Percentiles rank a stretch among this genome's conserved stretches.
Conservation (phyloP, 108 stramenopile species). For the Bacterosira constricta region DNA sequence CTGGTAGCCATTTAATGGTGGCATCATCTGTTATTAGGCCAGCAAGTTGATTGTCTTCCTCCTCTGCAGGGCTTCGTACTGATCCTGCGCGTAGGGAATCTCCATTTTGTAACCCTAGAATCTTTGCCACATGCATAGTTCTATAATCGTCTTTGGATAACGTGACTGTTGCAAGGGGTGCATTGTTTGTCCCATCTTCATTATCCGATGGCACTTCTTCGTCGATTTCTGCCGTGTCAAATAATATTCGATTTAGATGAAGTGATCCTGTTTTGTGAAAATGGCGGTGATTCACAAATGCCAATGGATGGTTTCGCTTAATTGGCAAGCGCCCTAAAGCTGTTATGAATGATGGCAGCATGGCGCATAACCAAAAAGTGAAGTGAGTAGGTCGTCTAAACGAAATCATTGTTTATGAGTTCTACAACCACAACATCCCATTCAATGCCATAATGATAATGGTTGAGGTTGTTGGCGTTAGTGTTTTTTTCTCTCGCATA, state of each 20-base stretch:
- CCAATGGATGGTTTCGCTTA: no score
- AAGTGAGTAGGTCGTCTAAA: no score
- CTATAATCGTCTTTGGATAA: constrained; percentile 78
- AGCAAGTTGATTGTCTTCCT: constrained; percentile 19
- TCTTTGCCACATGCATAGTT: constrained; percentile 83
- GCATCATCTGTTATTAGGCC: constrained; percentile 76
- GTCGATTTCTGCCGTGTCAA: constrained; percentile 62
- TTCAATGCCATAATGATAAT: no score
- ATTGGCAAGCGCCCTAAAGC: no score
- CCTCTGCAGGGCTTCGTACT: constrained; percentile 33
- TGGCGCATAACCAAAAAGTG: no score
- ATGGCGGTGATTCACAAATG: no score
- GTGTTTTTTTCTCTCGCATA: no score
- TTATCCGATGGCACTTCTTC: background rate
- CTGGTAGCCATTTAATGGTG: constrained; percentile 75
- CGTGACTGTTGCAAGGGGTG: constrained; percentile 49
- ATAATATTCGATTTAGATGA: constrained; percentile 74
- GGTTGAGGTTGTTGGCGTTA: no score
- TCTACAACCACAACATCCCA: no score
- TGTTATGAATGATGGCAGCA: no score
- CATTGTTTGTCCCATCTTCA: constrained; percentile 1
- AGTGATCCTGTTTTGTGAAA: constrained; percentile 11
- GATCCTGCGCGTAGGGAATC: constrained; percentile 77
- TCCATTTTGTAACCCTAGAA: constrained; percentile 70
- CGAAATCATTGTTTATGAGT: no score